These are phyloP conservation scores for Arctium minus DNA, from an alignment of 129 eudicot genomes.

Conservation along the genomic window DNA sequence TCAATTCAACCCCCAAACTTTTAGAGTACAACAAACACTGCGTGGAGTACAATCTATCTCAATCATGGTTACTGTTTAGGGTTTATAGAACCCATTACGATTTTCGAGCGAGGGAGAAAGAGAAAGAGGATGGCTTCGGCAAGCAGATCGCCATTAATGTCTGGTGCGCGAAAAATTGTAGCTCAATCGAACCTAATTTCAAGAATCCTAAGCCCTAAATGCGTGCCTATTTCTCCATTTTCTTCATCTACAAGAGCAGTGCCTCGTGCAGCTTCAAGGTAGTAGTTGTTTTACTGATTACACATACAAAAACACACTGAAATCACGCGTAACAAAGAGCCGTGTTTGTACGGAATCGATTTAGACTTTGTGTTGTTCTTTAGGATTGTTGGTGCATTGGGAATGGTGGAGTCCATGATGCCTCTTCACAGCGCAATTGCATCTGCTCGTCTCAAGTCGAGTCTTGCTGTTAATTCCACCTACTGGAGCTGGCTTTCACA, in stretches of 20 bases:
- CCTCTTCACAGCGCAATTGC: slow-evolving; percentile 80
- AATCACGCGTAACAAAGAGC: neutral
- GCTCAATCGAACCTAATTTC: slow-evolving; percentile 20
- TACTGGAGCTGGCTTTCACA: slow-evolving; percentile 87
- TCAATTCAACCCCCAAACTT: neutral
- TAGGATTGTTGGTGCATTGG: slow-evolving; percentile 39
- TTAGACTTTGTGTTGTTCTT: neutral
- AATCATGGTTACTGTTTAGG: neutral
- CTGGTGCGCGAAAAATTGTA: slow-evolving; percentile 22
- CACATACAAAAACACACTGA: neutral
- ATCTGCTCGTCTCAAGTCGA: slow-evolving; percentile 68
- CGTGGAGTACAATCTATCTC: neutral
- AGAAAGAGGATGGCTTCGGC: slow-evolving; percentile 23
- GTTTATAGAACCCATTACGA: neutral
- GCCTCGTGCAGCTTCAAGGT: slow-evolving; percentile 46
- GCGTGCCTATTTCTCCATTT: slow-evolving; percentile 24
- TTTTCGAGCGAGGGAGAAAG: neutral
- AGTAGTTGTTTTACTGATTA: neutral
- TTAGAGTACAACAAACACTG: neutral
- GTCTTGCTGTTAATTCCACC: slow-evolving; percentile 50
- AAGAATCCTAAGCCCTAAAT: slow-evolving; percentile 24
- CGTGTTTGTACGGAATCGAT: neutral
- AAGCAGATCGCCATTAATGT: slow-evolving; percentile 29
- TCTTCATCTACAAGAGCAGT: neutral
- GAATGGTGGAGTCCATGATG: slow-evolving; percentile 56